Evolutionary conservation across 805 yeast genomes (phyloP).

Genomic region (Ogataea henricii): DNA sequence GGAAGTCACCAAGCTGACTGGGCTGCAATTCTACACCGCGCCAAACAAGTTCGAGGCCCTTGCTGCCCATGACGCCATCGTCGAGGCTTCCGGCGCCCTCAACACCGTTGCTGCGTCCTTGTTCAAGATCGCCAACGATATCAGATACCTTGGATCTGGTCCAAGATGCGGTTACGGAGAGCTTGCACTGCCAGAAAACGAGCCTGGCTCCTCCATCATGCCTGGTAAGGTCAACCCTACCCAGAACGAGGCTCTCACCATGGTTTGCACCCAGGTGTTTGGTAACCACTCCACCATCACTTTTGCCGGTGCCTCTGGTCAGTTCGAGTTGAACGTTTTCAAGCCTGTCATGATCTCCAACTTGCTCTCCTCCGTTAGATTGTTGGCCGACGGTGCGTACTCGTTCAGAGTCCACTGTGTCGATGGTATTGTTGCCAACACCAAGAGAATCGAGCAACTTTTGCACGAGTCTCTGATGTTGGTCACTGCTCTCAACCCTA

Average conservation of each 20-base stretch:
- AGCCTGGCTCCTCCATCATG: slow-evolving; percentile 99
- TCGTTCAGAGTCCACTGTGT: slow-evolving; percentile 96
- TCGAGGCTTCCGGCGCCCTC: slow-evolving; percentile 95
- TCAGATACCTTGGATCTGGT: slow-evolving; percentile 97
- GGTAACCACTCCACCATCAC: slow-evolving; percentile 96
- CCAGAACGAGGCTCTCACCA: slow-evolving; percentile 97
- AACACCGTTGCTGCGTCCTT: slow-evolving; percentile 93
- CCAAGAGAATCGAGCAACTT: slow-evolving; percentile 79
- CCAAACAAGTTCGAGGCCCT: slow-evolving; percentile 99
- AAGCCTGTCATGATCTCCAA: slow-evolving; percentile 95
- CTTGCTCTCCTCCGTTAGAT: slow-evolving; percentile 82
- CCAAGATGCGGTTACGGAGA: slow-evolving; percentile 99
- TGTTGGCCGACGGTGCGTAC: slow-evolving; percentile 83
- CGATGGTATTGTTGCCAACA: slow-evolving; percentile 89
- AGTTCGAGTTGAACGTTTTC: slow-evolving; percentile 96
- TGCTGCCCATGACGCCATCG: slow-evolving; percentile 98
- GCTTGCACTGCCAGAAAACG: slow-evolving; percentile 92
- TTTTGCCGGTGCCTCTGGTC: slow-evolving; percentile 98
- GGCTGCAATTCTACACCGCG: slow-evolving; percentile 87
- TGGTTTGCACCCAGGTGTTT: slow-evolving; percentile 97
- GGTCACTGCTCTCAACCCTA: slow-evolving; percentile 97
- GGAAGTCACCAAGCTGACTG: slow-evolving; percentile 83
- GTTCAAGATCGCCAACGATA: slow-evolving; percentile 96
- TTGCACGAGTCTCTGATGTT: slow-evolving; percentile 96
- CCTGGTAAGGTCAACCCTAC: slow-evolving; percentile 99